Percentiles rank a stretch among this genome's conserved stretches.
phyloP scores from a whole-genome alignment of 2,329 filamentous ascomycete genomes.

The Chrysosporium keratinophilum region DNA sequence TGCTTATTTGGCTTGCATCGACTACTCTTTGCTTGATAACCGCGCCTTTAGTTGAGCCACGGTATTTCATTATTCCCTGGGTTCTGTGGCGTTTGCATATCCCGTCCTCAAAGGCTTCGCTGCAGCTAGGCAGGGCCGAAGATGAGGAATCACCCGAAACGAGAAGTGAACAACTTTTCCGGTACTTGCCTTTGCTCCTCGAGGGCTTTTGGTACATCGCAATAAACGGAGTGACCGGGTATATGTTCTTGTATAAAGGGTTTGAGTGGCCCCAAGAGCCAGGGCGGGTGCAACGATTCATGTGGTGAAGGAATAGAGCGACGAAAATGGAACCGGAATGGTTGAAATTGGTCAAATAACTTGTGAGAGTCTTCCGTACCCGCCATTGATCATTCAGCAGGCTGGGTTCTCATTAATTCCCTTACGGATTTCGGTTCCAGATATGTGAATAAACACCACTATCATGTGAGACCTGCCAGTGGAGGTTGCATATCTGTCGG shows the following conservation, averaged over 20 bases:
- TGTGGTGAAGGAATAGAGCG: slow-evolving; percentile 41
- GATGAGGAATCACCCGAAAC: not conserved
- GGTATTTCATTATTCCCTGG: slow-evolving; percentile 95
- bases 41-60: slow-evolving; percentile 84
- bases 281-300: slow-evolving; percentile 48
- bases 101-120: slow-evolving; percentile 35
- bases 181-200: slow-evolving; percentile 27
- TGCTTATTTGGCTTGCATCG: slow-evolving; percentile 55
- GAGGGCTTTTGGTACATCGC: slow-evolving; percentile 50
- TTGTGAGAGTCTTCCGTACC: not conserved
- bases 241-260: slow-evolving; percentile 46
- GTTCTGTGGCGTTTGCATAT: slow-evolving; percentile 80
- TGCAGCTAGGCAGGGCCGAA: not conserved
- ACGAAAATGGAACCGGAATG: not conserved
- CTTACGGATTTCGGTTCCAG: too few species aligned
- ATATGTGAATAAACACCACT: too few species aligned
- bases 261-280: slow-evolving; percentile 51
- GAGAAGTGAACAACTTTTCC: not conserved
- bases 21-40: slow-evolving; percentile 71
- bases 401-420: too few species aligned
- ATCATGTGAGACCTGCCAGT: too few species aligned
- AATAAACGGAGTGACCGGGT: slow-evolving; percentile 45
- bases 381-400: too few species aligned
- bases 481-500: too few species aligned
- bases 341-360: not conserved